Evolutionary conservation across 768 basidiomycete genomes (phyloP).

Genomic region (Paxillus involutus): DNA sequence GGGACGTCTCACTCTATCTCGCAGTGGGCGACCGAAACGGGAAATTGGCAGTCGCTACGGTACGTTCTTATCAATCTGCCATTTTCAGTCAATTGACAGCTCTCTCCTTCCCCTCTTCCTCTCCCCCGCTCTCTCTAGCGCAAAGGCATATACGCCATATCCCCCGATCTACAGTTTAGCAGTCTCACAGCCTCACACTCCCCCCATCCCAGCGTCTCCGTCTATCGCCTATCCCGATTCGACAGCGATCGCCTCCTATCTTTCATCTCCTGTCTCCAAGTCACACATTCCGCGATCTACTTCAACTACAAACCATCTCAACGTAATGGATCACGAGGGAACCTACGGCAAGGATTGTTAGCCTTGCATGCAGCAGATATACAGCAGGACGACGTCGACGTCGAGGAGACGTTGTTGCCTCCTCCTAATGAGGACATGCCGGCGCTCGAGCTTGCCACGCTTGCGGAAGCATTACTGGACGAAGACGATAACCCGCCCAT

Average conservation of each 20-base stretch:
- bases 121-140: not conserved
- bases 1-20: constrained; percentile 43
- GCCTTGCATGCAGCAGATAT: not conserved
- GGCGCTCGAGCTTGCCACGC: not conserved
- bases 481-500: constrained; percentile 6
- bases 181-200: constrained; percentile 25
- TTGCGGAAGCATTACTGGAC: not conserved
- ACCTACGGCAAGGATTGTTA: not conserved
- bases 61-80: constrained; percentile 12
- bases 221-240: constrained; percentile 17
- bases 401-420: not conserved
- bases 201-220: constrained; percentile 31
- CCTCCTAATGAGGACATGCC: not conserved
- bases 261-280: constrained; percentile 51
- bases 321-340: not conserved
- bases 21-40: constrained; percentile 42
- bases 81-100: not conserved
- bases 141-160: constrained; percentile 27
- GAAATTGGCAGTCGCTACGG: constrained; percentile 49
- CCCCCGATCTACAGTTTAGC: constrained; percentile 22
- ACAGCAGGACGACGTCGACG: not conserved
- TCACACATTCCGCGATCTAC: constrained; percentile 53
- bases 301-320: constrained; percentile 35
- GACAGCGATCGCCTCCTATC: constrained; percentile 16
- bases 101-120: not conserved